phyloP scores from a whole-genome alignment of 2,329 filamentous ascomycete genomes.

The Trichoderma guizhouense region DNA sequence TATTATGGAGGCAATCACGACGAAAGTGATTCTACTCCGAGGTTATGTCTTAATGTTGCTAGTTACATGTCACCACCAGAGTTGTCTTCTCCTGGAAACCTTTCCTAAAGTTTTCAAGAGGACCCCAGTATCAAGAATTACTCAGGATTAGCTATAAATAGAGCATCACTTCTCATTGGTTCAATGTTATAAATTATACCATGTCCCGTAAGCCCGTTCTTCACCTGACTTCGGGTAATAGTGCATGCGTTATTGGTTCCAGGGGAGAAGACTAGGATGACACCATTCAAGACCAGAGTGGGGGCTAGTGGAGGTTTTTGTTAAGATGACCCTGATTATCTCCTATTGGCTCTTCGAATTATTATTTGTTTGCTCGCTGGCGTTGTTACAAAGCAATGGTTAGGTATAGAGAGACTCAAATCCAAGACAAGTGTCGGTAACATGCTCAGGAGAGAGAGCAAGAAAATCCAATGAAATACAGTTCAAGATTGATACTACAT shows the following conservation, averaged over 20 bases:
- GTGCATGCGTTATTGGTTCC: neutral
- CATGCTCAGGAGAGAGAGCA: neutral
- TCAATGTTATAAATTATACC: neutral
- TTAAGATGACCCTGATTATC: neutral
- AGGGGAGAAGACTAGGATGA: neutral
- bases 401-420: neutral
- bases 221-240: neutral
- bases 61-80: neutral
- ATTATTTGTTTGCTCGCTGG: no score
- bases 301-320: neutral
- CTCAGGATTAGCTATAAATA: neutral
- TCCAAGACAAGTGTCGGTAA: neutral
- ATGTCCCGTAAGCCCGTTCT: neutral
- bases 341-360: neutral
- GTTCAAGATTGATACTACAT: neutral
- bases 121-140: neutral
- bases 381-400: neutral
- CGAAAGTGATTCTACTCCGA: neutral
- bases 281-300: neutral
- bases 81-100: neutral
- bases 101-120: neutral
- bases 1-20: neutral
- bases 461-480: neutral
- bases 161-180: neutral
- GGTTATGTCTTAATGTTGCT: neutral